Evolutionary conservation across 2,329 filamentous ascomycete species (phyloP).

Genomic region (Fusarium multiceps): DNA sequence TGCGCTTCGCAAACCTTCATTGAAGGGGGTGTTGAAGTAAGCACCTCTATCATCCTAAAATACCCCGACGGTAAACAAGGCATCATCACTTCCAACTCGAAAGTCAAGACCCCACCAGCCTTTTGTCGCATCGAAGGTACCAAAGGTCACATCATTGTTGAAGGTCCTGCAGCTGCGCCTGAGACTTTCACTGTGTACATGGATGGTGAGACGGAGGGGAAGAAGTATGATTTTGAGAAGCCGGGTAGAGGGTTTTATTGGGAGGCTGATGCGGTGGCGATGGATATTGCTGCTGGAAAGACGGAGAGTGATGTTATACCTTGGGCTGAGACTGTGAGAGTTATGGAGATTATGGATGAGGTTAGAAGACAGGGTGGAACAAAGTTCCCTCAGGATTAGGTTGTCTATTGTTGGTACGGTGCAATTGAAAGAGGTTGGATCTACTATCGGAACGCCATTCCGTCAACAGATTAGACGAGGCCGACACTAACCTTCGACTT

Average conservation of each 20-base stretch:
- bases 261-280: conserved; percentile 58
- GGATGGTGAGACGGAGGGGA: conserved; percentile 39
- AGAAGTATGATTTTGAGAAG: conserved; percentile 53
- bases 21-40: conserved; percentile 50
- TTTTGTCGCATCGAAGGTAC: conserved; percentile 57
- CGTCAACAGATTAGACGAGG: conserved; percentile 15
- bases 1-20: conserved; percentile 51
- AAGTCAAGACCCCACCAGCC: conserved; percentile 36
- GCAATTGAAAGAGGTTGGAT: too few relatives aligned
- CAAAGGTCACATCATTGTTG: conserved; percentile 52
- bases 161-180: conserved; percentile 50
- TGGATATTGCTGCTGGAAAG: conserved; percentile 53
- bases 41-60: conserved; percentile 53
- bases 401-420: too few relatives aligned
- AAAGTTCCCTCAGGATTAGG: conserved; percentile 46
- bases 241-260: conserved; percentile 55
- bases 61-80: conserved; percentile 55
- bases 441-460: conserved; percentile 25
- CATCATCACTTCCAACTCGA: conserved; percentile 54
- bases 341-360: conserved; percentile 61
- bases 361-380: conserved; percentile 52
- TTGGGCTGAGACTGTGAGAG: conserved; percentile 58
- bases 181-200: conserved; percentile 51
- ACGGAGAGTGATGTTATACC: conserved; percentile 57
- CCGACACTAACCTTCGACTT: conserved; percentile 8